These are phyloP conservation scores for Cladosporium sp. DNA, from an alignment of 2,329 filamentous ascomycete genomes.

Conservation along the genomic window DNA sequence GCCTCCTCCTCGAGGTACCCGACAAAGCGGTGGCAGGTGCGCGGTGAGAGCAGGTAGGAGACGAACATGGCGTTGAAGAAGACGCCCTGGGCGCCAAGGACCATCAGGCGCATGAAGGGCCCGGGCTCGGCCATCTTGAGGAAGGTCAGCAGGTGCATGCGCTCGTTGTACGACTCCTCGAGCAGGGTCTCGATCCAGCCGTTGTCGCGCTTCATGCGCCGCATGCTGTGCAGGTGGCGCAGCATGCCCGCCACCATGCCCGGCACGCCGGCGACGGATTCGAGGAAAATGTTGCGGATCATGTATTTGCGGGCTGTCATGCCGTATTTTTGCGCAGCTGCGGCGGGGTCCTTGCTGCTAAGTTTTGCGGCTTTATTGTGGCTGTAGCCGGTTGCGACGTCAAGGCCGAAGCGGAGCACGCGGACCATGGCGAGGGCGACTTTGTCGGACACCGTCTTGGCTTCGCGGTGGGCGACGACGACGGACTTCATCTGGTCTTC, in stretches of 20 bases:
- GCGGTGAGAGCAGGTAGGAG: conserved; percentile 77
- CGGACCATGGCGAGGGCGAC: conserved; percentile 72
- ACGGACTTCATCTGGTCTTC: conserved; percentile 71
- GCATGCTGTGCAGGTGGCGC: conserved; percentile 75
- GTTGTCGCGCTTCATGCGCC: conserved; percentile 84
- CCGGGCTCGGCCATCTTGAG: conserved; percentile 84
- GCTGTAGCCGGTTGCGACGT: conserved; percentile 71
- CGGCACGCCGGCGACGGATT: conserved; percentile 89
- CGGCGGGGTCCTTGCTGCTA: conserved; percentile 36
- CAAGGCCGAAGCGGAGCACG: conserved; percentile 70
- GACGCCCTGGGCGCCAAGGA: conserved; percentile 86
- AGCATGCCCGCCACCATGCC: conserved; percentile 97
- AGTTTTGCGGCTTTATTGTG: conserved; percentile 54
- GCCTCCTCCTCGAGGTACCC: conserved; percentile 97
- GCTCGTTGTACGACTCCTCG: conserved; percentile 37
- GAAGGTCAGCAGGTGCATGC: conserved; percentile 90
- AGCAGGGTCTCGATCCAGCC: conserved; percentile 65
- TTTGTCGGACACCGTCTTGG: conserved; percentile 68
- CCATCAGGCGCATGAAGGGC: conserved; percentile 86
- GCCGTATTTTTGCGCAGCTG: conserved; percentile 55
- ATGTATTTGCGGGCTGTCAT: conserved; percentile 88
- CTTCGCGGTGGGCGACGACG: conserved; percentile 67
- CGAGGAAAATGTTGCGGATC: conserved; percentile 79
- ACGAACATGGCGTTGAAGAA: conserved; percentile 95
- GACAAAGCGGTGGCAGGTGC: conserved; percentile 89